These are phyloP conservation scores for Ophiostoma triangulosporum DNA, from an alignment of 2,329 filamentous ascomycete genomes.

Conservation along the genomic window DNA sequence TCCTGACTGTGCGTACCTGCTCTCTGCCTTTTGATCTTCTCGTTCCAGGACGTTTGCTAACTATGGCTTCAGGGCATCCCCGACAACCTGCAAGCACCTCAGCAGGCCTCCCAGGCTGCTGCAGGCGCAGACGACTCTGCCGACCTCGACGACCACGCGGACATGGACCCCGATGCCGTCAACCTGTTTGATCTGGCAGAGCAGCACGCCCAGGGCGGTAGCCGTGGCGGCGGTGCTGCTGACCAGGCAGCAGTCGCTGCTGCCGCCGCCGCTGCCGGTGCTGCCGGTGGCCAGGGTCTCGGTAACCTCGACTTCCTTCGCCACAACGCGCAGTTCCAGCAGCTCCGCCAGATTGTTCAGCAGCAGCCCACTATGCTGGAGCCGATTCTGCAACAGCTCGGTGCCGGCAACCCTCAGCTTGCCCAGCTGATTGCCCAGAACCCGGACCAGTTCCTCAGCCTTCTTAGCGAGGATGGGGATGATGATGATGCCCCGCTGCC, in stretches of 20 bases:
- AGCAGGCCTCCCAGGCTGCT: conserved; percentile 23
- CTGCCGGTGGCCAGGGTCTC: conserved; percentile 37
- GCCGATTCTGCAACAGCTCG: conserved; percentile 91
- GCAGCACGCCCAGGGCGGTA: conserved; percentile 44
- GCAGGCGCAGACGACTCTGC: conserved; percentile 27
- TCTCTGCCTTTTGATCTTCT: too few relatives aligned
- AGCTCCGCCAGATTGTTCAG: conserved; percentile 91
- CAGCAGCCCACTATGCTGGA: conserved; percentile 98
- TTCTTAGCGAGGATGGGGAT: conserved; percentile 78
- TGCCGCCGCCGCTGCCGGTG: conserved; percentile 30
- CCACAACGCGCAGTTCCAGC: conserved; percentile 94
- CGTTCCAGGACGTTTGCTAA: background rate
- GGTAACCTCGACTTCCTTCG: conserved; percentile 87
- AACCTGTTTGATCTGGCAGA: conserved; percentile 92
- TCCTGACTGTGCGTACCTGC: conserved; percentile 67
- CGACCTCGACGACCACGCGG: conserved; percentile 33
- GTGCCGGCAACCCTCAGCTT: conserved; percentile 85
- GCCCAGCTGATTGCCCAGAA: conserved; percentile 85
- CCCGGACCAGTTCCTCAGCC: conserved; percentile 81
- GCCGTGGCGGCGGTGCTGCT: conserved; percentile 27
- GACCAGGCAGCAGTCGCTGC: conserved; percentile 27
- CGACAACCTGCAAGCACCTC: conserved; percentile 53
- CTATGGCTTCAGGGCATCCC: conserved; percentile 61
- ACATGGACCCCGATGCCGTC: conserved; percentile 47
- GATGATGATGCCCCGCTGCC: conserved; percentile 66